Base-by-base conservation (phyloP, 345 rosid species). In the Corchorus olitorius region DNA sequence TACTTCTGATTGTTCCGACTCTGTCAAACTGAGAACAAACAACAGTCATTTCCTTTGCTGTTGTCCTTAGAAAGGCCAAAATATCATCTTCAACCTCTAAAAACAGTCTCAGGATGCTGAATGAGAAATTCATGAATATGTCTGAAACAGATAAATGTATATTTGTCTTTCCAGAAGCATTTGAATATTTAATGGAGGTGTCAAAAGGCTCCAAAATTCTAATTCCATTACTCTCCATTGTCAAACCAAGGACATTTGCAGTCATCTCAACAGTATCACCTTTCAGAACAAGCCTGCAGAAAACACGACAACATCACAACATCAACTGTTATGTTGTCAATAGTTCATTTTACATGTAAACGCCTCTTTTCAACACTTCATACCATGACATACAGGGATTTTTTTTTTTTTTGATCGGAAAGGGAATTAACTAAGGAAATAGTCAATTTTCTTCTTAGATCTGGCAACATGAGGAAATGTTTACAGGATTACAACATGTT, bases 201-300 rank as follows among this genome's bases (percentile, higher is more conserved):
- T 96, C 99, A 53, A 96, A 96, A 77, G 99, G 99, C 86, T 96
- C 99, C 89, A 96, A 78, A 77, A 96, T 89, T 84, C 89, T 89
- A 77, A 92, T 89, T 84, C 98, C 98, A 85, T 89, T 92, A 81
- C 99, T 93, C 87, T 96, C 99, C 97, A 96, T 89, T 78, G 87
- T 89, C 83, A 96, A 89, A 83, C 98, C 97, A 79, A 90, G 84
- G 48, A 85, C 89, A 79, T 88, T 92, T 75, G 91, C 97, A 82
- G 84, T 90, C 92, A 93, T 84, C 80, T 96, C 97, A 79, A 83
- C 77, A 72, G 89, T 86, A 82, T 89, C 91, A 68, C 91, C 93
- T 81, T 91, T 96, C 81, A 91, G 48, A 63, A 85, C 84, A 83
- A 96, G 74, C 92, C 99, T 96, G 87, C 27, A 77, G 68, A 52